Evolutionary conservation across 768 basidiomycete species (phyloP), one percentile per base, ranked within the genome.

Genomic region (Gloeostereum incarnatum): DNA sequence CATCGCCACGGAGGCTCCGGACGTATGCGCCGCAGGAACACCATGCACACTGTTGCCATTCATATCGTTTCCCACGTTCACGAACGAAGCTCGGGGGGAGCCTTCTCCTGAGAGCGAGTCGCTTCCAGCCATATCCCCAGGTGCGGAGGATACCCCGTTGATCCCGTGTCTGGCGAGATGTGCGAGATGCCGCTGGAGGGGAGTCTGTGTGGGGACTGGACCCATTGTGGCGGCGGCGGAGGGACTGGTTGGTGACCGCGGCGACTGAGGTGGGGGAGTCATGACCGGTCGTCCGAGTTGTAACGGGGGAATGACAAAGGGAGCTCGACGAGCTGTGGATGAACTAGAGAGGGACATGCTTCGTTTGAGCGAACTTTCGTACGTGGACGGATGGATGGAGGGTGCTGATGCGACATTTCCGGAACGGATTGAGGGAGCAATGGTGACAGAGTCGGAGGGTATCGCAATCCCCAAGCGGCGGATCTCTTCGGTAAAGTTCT

Each of bases 401-500:
- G 66, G 63, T 4, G 65, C 53, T 4, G 54, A 40, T 11, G 58
- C 45, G 27, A 48, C 43, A n/a, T 50, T 38, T 24, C 60, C 60
- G n/a, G 65, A 61, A 39, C 56, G 58, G 8, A 59, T 45, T 17
- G 63, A 59, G 8, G 61, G 60, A 9, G 68, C 61, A 11, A 66
- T 34, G 4, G 63, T 57, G 41, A 58, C 50, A 30, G 66, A 65
- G 34, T 79, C 77, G 13, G 76, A 66, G 16, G 60, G 52, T 31
- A 82, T 55, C 30, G 62, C 82, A 5, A 80, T 67, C 1, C 68
- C 71, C 32, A 91, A 62, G 3, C 83, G 75, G 35, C 73, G 71
- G 31, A 91, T 82, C 53, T 91, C 88, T 25, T 90, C 88, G 3
- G 73, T 58, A 61, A 88, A 91, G 51, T 88, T 88, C 57, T 82